A percentile compares a stretch with the other conserved stretches of the same genome.
phyloP scores from a whole-genome alignment of 352 stramenopile genomes.

The Plasmopara halstedii region DNA sequence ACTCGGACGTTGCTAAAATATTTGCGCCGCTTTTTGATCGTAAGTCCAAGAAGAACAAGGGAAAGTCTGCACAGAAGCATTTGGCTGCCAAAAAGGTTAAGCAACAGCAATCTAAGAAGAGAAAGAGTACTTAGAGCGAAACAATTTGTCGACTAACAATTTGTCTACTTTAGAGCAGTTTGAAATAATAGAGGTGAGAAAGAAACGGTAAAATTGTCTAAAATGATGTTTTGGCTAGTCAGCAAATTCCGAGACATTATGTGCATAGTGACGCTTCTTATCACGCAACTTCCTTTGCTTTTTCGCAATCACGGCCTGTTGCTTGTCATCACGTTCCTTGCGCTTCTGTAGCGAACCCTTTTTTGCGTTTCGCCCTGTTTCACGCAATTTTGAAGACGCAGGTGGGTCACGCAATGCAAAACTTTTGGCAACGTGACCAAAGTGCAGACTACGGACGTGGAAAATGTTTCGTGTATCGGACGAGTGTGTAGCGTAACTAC shows the following conservation, averaged over 20 bases:
- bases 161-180: neutral
- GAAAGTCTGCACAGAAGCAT: slow-evolving; percentile 14
- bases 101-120: slow-evolving; percentile 43
- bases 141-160: neutral
- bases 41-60: too few relatives aligned
- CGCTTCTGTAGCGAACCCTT: slow-evolving; percentile 77
- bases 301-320: slow-evolving; percentile 38
- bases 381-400: slow-evolving; percentile 70
- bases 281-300: slow-evolving; percentile 55
- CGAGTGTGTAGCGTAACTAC: slow-evolving; percentile 89
- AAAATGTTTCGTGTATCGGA: slow-evolving; percentile 89
- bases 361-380: slow-evolving; percentile 67
- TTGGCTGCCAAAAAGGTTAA: slow-evolving; percentile 20
- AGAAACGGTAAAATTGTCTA: too few relatives aligned
- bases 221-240: slow-evolving; percentile 33
- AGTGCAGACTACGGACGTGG: slow-evolving; percentile 88
- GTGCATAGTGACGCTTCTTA: slow-evolving; percentile 55
- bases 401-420: slow-evolving; percentile 86
- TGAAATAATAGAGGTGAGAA: neutral
- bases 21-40: slow-evolving; percentile 56
- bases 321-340: slow-evolving; percentile 72
- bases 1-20: slow-evolving; percentile 29
- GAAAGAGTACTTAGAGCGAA: slow-evolving; percentile 21
- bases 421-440: slow-evolving; percentile 91
- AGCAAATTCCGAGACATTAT: slow-evolving; percentile 75